phyloP scores from a whole-genome alignment of 306 rosid species.

The Castanea mollissima region DNA sequence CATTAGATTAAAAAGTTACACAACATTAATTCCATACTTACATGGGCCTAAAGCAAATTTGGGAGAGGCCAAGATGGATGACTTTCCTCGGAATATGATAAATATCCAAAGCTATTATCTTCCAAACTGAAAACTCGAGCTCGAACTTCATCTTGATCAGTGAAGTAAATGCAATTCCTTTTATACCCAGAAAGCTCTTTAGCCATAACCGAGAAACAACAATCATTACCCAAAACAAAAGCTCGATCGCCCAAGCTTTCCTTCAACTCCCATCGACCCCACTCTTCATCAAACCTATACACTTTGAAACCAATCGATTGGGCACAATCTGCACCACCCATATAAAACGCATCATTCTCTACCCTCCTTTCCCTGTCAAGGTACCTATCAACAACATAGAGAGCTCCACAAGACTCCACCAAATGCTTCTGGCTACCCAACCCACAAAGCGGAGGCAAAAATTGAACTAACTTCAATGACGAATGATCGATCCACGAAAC shows the following conservation, averaged over 20 bases:
- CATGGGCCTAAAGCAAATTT: background rate
- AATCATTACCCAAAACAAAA: slow-evolving; percentile 33
- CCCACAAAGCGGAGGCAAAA: slow-evolving; percentile 57
- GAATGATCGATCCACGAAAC: slow-evolving; percentile 52
- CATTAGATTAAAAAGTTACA: background rate
- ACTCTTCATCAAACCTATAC: slow-evolving; percentile 40
- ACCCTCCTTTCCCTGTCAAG: slow-evolving; percentile 12
- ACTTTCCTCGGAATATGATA: background rate
- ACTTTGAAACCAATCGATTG: slow-evolving; percentile 46
- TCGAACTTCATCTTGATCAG: slow-evolving; percentile 13
- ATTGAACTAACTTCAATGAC: slow-evolving; percentile 42
- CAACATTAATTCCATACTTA: too few species aligned
- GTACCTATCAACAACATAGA: slow-evolving; percentile 64
- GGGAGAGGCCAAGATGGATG: too few species aligned
- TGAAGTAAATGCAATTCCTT: slow-evolving; percentile 40
- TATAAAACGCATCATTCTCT: too few species aligned
- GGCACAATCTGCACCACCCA: background rate
- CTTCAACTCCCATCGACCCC: slow-evolving; percentile 42
- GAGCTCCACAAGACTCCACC: slow-evolving; percentile 64
- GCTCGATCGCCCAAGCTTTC: slow-evolving; percentile 31
- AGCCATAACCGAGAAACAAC: slow-evolving; percentile 25
- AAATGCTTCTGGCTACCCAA: slow-evolving; percentile 59
- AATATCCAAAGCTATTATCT: background rate
- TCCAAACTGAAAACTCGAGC: background rate
- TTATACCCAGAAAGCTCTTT: slow-evolving; percentile 22